phyloP scores from a whole-genome alignment of 2,329 filamentous ascomycete genomes.

The Claviceps quebecensis region DNA sequence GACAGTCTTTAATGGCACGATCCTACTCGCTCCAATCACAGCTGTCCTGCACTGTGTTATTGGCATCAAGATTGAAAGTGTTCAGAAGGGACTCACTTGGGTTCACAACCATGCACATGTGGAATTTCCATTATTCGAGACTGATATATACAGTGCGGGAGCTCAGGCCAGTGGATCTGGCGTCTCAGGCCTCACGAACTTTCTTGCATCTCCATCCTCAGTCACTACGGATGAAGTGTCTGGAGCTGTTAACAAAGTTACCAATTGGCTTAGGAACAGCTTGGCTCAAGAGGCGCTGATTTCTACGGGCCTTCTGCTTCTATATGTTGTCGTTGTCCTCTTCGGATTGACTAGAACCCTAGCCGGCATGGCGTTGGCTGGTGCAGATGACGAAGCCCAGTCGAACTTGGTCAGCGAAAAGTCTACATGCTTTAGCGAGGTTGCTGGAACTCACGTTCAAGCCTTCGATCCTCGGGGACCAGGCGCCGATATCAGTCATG shows the following conservation, averaged over 20 bases:
- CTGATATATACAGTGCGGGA: constrained; percentile 72
- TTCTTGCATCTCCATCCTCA: constrained; percentile 63
- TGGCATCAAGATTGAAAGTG: constrained; percentile 66
- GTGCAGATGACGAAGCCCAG: constrained; percentile 35
- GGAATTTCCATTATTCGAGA: constrained; percentile 60
- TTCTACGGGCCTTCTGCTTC: constrained; percentile 54
- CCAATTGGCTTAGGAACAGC: constrained; percentile 48
- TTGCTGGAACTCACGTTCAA: neutral
- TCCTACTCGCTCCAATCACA: constrained; percentile 64
- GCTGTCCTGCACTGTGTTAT: constrained; percentile 80
- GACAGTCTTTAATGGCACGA: constrained; percentile 65
- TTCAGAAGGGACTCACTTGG: constrained; percentile 89
- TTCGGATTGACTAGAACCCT: constrained; percentile 57
- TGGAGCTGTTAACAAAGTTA: constrained; percentile 57
- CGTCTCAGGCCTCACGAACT: constrained; percentile 47
- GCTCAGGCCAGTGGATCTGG: constrained; percentile 47
- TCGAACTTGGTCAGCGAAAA: neutral
- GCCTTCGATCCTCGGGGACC: neutral
- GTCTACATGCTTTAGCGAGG: neutral
- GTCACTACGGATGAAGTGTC: constrained; percentile 71
- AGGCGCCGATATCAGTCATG: neutral
- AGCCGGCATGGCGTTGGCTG: constrained; percentile 43
- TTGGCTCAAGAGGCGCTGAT: constrained; percentile 71
- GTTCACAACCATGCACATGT: constrained; percentile 77
- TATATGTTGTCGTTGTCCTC: constrained; percentile 68